Conservation (phyloP, 192 early-diverging fungal genomes). For the Coemansia asiatica region DNA sequence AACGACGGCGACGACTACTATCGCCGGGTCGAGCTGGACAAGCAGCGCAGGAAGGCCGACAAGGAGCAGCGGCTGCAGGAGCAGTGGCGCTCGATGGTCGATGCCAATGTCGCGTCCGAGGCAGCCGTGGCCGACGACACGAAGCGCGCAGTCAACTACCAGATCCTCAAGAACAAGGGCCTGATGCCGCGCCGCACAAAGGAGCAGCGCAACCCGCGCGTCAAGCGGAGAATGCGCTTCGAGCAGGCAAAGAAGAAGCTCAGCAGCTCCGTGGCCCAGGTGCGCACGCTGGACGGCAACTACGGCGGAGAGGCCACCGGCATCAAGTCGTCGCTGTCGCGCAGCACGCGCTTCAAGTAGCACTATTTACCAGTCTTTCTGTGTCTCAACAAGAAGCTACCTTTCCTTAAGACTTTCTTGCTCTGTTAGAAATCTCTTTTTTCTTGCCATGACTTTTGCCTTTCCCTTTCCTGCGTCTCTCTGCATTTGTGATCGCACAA, state of each 20-base stretch:
- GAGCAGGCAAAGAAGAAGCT: conserved; percentile 91
- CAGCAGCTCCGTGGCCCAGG: conserved; percentile 70
- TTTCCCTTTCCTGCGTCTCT: neutral
- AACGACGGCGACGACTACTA: conserved; percentile 65
- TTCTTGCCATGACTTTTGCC: neutral
- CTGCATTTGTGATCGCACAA: neutral
- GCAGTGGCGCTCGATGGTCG: conserved; percentile 40
- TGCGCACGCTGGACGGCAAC: conserved; percentile 65
- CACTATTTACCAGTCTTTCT: neutral
- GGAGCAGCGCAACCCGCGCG: conserved; percentile 91
- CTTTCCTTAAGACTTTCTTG: too few species aligned
- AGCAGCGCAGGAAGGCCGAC: conserved; percentile 52
- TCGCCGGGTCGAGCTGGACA: conserved; percentile 53
- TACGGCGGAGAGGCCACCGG: conserved; percentile 95
- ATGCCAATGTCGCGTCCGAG: conserved; percentile 56
- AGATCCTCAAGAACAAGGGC: conserved; percentile 96
- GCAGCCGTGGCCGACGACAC: conserved; percentile 50
- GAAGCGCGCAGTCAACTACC: conserved; percentile 81
- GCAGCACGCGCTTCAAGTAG: conserved; percentile 73
- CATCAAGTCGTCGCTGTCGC: conserved; percentile 83
- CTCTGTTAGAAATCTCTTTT: too few species aligned
- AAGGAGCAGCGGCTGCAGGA: conserved; percentile 56
- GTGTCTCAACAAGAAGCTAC: neutral
- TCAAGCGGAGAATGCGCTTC: conserved; percentile 87
- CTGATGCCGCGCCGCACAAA: conserved; percentile 89